Evolutionary conservation across 202 grass and related monocot species (phyloP).

Genomic region (Musa balbisiana): DNA sequence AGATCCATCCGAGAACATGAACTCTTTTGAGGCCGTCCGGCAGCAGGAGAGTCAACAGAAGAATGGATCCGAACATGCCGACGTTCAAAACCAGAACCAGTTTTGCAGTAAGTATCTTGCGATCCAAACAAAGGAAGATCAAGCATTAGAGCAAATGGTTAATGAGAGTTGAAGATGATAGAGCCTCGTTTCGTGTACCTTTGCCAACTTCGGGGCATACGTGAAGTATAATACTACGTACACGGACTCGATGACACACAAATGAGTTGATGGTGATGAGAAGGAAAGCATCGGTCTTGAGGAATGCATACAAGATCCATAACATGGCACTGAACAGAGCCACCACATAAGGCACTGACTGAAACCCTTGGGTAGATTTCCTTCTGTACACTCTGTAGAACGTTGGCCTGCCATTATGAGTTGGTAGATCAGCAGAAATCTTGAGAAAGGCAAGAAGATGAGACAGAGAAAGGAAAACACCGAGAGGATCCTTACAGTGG

Average conservation of each 20-base stretch:
- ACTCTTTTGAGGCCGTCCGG: slow-evolving; percentile 33
- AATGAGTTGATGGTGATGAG: slow-evolving; percentile 71
- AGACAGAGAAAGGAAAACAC: too few relatives aligned
- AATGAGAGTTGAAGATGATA: too few relatives aligned
- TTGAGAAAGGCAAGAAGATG: too few relatives aligned
- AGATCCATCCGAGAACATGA: slow-evolving; percentile 72
- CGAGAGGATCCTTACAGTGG: slow-evolving; percentile 54
- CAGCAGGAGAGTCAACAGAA: slow-evolving; percentile 53
- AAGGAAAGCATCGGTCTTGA: slow-evolving; percentile 49
- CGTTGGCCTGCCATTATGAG: slow-evolving; percentile 40
- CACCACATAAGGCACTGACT: slow-evolving; percentile 78
- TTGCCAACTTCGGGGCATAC: slow-evolving; percentile 58
- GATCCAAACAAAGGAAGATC: too few relatives aligned
- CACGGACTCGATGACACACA: slow-evolving; percentile 70
- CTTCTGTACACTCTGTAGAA: slow-evolving; percentile 64
- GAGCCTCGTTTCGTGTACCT: slow-evolving; percentile 10
- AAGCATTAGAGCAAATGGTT: too few relatives aligned
- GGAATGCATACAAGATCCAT: slow-evolving; percentile 79
- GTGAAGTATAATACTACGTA: slow-evolving; percentile 57
- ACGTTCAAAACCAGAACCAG: slow-evolving; percentile 61
- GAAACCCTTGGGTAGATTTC: slow-evolving; percentile 77
- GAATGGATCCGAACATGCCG: slow-evolving; percentile 53
- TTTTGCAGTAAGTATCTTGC: slow-evolving; percentile 46
- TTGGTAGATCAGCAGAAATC: neutral
- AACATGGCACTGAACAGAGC: slow-evolving; percentile 85